phyloP scores from a whole-genome alignment of 1,284 basidiomycete species.

The Pseudozyma sp. region DNA sequence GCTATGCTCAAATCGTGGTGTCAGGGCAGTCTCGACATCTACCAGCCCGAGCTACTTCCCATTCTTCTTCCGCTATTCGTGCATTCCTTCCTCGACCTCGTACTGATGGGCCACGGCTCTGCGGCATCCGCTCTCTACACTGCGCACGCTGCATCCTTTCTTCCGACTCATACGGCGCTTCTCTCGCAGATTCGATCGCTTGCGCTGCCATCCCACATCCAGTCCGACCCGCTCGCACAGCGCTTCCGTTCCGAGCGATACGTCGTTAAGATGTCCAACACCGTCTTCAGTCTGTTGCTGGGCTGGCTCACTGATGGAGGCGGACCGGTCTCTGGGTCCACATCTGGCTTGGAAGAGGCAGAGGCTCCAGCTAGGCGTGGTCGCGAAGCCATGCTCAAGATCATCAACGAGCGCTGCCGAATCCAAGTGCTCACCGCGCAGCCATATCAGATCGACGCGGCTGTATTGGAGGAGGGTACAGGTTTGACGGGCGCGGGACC shows the following conservation, averaged over 20 bases:
- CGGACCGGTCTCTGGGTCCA: constrained; percentile 85
- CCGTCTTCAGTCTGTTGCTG: constrained; percentile 88
- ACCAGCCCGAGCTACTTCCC: constrained; percentile 87
- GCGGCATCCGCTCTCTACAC: constrained; percentile 80
- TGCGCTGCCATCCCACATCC: constrained; percentile 83
- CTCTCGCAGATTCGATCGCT: constrained; percentile 86
- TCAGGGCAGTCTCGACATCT: constrained; percentile 87
- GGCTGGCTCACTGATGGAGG: constrained; percentile 95
- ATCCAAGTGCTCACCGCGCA: constrained; percentile 75
- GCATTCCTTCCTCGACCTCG: constrained; percentile 94
- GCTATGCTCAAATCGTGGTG: constrained; percentile 92
- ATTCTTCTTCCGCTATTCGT: constrained; percentile 96
- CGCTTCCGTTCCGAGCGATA: constrained; percentile 92
- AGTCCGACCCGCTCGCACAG: constrained; percentile 82
- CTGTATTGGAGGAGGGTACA: constrained; percentile 65
- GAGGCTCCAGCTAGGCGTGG: constrained; percentile 71
- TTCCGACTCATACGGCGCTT: constrained; percentile 78
- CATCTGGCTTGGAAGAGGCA: constrained; percentile 78
- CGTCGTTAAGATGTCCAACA: constrained; percentile 87
- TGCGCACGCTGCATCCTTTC: constrained; percentile 78
- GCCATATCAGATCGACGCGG: constrained; percentile 61
- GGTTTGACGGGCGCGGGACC: constrained; percentile 66
- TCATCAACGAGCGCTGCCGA: constrained; percentile 91
- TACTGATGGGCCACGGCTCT: constrained; percentile 88
- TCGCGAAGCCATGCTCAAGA: constrained; percentile 82